phyloP scores from a whole-genome alignment of 2,329 filamentous ascomycete genomes.

The Cladosporium sphaerospermum region DNA sequence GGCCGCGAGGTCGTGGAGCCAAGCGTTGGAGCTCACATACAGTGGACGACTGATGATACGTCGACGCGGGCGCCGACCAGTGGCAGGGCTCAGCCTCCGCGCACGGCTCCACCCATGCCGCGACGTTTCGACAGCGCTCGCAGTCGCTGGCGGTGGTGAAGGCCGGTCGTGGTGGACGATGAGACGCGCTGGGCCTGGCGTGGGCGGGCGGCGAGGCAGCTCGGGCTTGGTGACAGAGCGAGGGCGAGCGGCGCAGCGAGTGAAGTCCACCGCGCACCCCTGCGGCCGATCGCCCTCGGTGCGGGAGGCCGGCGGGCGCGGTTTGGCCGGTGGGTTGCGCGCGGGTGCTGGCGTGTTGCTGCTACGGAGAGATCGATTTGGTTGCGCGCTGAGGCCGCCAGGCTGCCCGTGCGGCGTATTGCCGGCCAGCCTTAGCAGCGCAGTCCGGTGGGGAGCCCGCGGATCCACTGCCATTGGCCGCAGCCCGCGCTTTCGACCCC shows the following conservation, averaged over 20 bases:
- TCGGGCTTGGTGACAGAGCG: constrained; percentile 12
- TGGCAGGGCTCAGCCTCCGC: not conserved
- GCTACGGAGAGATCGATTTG: not conserved
- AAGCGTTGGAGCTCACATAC: constrained; percentile 5
- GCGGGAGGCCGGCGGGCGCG: not conserved
- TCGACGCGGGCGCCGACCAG: constrained; percentile 1
- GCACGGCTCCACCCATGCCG: constrained; percentile 11
- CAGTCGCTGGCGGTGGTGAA: not conserved
- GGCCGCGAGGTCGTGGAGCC: constrained; percentile 10
- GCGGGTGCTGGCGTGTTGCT: not conserved
- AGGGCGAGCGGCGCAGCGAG: constrained; percentile 6
- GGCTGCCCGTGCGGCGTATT: not conserved
- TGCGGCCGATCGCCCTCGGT: not conserved
- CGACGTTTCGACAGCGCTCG: not conserved
- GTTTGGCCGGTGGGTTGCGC: not conserved
- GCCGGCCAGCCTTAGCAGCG: not conserved
- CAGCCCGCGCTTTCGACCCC: not conserved
- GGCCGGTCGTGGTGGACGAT: constrained; percentile 4
- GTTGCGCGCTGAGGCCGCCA: no score
- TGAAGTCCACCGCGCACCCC: constrained; percentile 1
- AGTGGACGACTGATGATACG: constrained; percentile 8
- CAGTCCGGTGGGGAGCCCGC: not conserved
- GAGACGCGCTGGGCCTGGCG: not conserved
- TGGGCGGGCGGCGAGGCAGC: not conserved
- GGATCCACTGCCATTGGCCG: not conserved